Evolutionary conservation across 2,329 filamentous ascomycete genomes (phyloP).

Genomic region (Calonectria naviculata): DNA sequence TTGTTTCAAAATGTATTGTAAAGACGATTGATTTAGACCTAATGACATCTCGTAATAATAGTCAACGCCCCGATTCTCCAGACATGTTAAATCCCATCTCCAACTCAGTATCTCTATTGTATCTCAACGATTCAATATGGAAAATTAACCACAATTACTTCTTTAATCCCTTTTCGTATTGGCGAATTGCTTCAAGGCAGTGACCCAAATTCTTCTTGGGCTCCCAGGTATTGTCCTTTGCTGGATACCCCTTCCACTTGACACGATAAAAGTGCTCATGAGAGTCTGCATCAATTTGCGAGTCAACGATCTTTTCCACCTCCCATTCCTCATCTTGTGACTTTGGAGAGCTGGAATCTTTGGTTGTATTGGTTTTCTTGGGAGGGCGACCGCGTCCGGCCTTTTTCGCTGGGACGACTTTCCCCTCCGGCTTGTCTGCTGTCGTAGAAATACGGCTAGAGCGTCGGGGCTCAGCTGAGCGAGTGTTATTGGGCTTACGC

Average conservation of each 20-base stretch:
- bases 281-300: constrained; percentile 49
- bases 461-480: constrained; percentile 14
- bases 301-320: constrained; percentile 60
- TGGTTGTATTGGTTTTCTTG: constrained; percentile 14
- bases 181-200: constrained; percentile 49
- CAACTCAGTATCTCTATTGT: background rate
- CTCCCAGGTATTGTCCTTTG: constrained; percentile 64
- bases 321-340: constrained; percentile 51
- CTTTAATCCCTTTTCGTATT: constrained; percentile 46
- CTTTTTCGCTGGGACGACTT: background rate
- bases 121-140: background rate
- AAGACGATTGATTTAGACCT: background rate
- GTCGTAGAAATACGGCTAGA: constrained; percentile 22
- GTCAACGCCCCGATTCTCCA: background rate
- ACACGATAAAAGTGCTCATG: constrained; percentile 58
- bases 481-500: background rate
- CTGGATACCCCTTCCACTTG: constrained; percentile 63
- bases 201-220: constrained; percentile 56
- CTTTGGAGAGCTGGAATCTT: constrained; percentile 22
- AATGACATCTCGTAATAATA: background rate
- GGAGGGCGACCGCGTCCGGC: background rate
- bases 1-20: constrained; percentile 31
- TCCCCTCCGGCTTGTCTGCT: background rate
- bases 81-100: background rate
- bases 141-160: constrained; percentile 4